Conservation (phyloP, 2,329 filamentous ascomycete genomes). For the Scedosporium dehoogii region DNA sequence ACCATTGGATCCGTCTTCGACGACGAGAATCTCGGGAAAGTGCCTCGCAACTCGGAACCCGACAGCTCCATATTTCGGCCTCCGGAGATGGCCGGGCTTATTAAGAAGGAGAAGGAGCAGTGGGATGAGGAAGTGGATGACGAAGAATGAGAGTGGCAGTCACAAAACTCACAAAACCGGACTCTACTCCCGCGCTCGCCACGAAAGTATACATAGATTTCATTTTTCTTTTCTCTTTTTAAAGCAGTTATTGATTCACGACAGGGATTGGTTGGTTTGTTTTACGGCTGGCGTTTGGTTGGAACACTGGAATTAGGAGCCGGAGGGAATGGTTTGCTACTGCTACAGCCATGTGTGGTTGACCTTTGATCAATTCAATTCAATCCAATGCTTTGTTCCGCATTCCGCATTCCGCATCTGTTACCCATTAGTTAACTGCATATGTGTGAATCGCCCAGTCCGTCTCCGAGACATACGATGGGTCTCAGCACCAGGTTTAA, state of each 20-base stretch:
- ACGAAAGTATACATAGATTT: not conserved
- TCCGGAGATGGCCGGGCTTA: constrained; percentile 59
- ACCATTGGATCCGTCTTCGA: constrained; percentile 87
- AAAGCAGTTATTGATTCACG: not conserved
- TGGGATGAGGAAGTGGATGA: constrained; percentile 77
- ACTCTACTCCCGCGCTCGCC: not conserved
- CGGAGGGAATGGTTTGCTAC: too few relatives aligned
- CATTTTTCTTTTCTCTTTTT: not conserved
- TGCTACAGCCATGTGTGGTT: too few relatives aligned
- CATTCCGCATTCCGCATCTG: too few relatives aligned
- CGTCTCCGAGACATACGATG: too few relatives aligned
- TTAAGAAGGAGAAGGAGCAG: constrained; percentile 67
- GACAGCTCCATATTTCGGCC: constrained; percentile 64
- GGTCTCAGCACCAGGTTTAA: too few relatives aligned
- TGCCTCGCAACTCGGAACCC: constrained; percentile 58
- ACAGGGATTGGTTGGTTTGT: not conserved
- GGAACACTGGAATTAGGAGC: not conserved
- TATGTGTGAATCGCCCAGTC: too few relatives aligned
- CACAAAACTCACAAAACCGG: not conserved
- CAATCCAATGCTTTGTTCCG: too few relatives aligned
- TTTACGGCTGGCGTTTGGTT: not conserved
- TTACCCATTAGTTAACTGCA: too few relatives aligned
- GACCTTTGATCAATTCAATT: too few relatives aligned
- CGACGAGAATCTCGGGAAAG: constrained; percentile 62
- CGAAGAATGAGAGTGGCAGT: constrained; percentile 26